A percentile compares a stretch with the other conserved stretches of the same genome.
Conservation (phyloP, 148 eudicot genomes). For the Rhododendron mucronatum region DNA sequence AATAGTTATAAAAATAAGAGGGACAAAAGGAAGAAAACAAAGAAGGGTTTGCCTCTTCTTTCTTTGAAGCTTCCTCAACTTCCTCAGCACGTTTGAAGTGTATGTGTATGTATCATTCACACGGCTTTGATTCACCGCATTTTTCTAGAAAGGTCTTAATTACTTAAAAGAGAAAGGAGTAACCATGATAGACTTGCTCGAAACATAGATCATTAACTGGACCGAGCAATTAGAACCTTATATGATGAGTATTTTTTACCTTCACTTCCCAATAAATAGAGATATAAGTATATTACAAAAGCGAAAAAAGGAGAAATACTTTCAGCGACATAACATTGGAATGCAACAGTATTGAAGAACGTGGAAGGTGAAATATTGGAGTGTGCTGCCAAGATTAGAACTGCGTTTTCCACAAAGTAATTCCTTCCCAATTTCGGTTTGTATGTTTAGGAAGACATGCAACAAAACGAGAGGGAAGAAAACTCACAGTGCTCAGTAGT, state of each 20-base stretch:
- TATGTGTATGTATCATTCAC: not conserved
- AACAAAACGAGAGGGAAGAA: not conserved
- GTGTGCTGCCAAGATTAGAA: too few relatives aligned
- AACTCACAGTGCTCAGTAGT: constrained; percentile 62
- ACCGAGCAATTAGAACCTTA: not conserved
- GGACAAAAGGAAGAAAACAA: not conserved
- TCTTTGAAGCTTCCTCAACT: not conserved
- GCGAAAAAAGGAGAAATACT: not conserved
- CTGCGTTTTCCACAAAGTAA: not conserved
- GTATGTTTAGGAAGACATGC: not conserved
- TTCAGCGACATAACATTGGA: not conserved
- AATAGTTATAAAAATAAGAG: not conserved
- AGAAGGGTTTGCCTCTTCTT: not conserved
- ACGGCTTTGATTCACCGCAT: not conserved
- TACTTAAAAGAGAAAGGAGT: not conserved
- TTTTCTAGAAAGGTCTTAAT: not conserved
- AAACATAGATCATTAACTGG: not conserved
- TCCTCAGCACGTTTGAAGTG: not conserved
- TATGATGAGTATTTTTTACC: too few relatives aligned
- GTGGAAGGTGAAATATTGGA: too few relatives aligned
- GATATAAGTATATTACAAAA: not conserved
- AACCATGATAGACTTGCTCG: not conserved
- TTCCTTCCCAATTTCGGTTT: not conserved
- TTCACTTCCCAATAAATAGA: not conserved
- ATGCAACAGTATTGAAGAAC: too few relatives aligned